Conservation (phyloP, 495 filamentous ascomycete genomes). For the Durotheca rogersii region DNA sequence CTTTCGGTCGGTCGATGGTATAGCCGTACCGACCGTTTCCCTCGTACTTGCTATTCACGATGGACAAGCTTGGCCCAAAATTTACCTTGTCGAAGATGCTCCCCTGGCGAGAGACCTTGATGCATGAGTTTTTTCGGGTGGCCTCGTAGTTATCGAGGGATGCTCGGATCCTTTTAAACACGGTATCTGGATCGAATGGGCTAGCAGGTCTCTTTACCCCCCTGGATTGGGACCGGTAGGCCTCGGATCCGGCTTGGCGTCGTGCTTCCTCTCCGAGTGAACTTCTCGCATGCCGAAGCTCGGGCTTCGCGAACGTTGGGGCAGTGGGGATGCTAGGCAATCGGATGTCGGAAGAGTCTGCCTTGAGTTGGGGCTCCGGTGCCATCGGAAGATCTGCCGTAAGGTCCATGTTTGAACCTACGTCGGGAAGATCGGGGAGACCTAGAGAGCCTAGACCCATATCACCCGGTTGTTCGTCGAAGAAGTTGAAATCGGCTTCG, state of each 20-base stretch:
- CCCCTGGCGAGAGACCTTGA: constrained; percentile 14
- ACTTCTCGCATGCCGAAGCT: constrained; percentile 51
- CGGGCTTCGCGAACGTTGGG: constrained; percentile 48
- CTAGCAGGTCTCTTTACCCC: constrained; percentile 45
- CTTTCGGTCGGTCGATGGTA: constrained; percentile 30
- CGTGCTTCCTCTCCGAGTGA: constrained; percentile 37
- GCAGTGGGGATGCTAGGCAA: constrained; percentile 17
- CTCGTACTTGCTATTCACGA: constrained; percentile 53
- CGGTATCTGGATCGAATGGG: constrained; percentile 54
- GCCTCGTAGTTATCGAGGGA: constrained; percentile 35
- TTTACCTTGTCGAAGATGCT: constrained; percentile 54
- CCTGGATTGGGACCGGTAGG: constrained; percentile 24
- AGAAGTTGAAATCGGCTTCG: constrained; percentile 90
- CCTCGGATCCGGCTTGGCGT: constrained; percentile 30
- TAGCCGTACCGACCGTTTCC: constrained; percentile 50
- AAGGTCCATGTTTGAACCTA: constrained; percentile 20
- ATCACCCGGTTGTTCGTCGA: constrained; percentile 58
- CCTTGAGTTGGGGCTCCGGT: constrained; percentile 21
- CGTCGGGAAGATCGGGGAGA: constrained; percentile 25
- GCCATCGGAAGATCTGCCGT: constrained; percentile 2
- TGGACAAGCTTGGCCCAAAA: constrained; percentile 49
- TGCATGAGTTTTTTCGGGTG: constrained; percentile 23
- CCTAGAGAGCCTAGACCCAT: constrained; percentile 42
- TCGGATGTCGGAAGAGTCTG: constrained; percentile 22
- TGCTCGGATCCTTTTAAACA: constrained; percentile 52